Evolutionary conservation across 352 stramenopile genomes (phyloP).

Genomic region (Pythium utonaiense): DNA sequence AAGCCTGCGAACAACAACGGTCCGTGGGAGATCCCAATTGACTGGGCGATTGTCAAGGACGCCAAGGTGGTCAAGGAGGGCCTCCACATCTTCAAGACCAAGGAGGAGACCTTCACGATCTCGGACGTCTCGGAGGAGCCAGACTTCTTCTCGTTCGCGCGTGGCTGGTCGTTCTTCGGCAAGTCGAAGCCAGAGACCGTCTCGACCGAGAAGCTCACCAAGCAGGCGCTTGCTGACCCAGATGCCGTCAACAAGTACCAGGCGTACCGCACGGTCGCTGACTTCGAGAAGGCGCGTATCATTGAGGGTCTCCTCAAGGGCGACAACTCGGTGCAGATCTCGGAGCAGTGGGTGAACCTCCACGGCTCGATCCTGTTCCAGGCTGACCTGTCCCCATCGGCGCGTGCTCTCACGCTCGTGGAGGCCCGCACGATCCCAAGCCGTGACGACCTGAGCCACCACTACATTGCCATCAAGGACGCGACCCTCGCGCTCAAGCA

Average conservation of each 20-base stretch:
- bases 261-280: slow-evolving; percentile 62
- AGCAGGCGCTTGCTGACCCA: slow-evolving; percentile 63
- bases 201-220: slow-evolving; percentile 42
- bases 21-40: slow-evolving; percentile 76
- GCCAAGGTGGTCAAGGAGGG: slow-evolving; percentile 53
- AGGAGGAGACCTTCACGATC: slow-evolving; percentile 52
- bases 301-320: slow-evolving; percentile 56
- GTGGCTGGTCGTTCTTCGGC: slow-evolving; percentile 78
- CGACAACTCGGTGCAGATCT: slow-evolving; percentile 52
- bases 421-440: slow-evolving; percentile 59
- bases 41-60: slow-evolving; percentile 72
- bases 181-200: slow-evolving; percentile 64
- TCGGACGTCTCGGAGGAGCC: slow-evolving; percentile 43
- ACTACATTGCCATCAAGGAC: slow-evolving; percentile 62
- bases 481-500: slow-evolving; percentile 63
- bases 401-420: slow-evolving; percentile 52
- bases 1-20: slow-evolving; percentile 59
- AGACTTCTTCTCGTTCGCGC: slow-evolving; percentile 71
- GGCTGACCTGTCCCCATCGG: slow-evolving; percentile 57
- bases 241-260: slow-evolving; percentile 80
- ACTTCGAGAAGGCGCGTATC: slow-evolving; percentile 63
- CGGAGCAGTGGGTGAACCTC: slow-evolving; percentile 50
- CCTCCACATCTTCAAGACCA: slow-evolving; percentile 58
- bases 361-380: slow-evolving; percentile 71
- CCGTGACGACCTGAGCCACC: slow-evolving; percentile 60